Conservation (phyloP, 2,329 filamentous ascomycete species). For the Fusarium algeriense region DNA sequence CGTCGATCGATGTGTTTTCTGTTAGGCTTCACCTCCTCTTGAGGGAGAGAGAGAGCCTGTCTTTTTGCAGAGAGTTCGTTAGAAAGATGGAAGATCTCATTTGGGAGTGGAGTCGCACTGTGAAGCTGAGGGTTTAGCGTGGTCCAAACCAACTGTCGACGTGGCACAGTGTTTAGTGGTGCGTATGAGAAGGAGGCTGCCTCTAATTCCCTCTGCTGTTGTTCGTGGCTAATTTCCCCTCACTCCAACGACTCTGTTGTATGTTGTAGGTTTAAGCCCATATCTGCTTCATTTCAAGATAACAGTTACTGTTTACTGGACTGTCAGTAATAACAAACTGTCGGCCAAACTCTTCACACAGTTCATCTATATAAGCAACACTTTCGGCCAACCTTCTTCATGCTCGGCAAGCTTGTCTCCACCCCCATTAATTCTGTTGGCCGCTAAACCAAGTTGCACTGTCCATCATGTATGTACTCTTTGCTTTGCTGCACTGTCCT, state of each 20-base stretch:
- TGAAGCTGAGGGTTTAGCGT: slow-evolving; percentile 16
- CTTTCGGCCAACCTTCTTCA: slow-evolving; percentile 1
- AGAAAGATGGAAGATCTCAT: background rate
- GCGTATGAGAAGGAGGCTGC: slow-evolving; percentile 3
- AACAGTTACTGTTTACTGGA: background rate
- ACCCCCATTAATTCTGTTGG: background rate
- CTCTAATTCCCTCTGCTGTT: background rate
- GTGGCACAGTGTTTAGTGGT: slow-evolving; percentile 32
- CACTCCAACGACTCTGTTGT: background rate
- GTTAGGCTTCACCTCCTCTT: slow-evolving; percentile 20
- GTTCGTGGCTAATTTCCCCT: background rate
- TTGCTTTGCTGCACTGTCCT: slow-evolving; percentile 24
- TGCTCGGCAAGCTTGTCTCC: background rate
- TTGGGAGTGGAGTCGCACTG: slow-evolving; percentile 15
- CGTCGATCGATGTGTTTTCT: slow-evolving; percentile 11
- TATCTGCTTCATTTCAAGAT: background rate
- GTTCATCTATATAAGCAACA: background rate
- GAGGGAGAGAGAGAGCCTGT: background rate
- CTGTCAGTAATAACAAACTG: background rate
- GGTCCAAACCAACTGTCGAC: slow-evolving; percentile 6
- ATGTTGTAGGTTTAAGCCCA: background rate
- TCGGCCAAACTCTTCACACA: background rate
- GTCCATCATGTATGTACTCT: background rate
- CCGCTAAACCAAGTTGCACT: slow-evolving; percentile 12
- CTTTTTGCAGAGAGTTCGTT: background rate